Base-by-base conservation (phyloP, 331 rosid species). In the Malus hybrid region DNA sequence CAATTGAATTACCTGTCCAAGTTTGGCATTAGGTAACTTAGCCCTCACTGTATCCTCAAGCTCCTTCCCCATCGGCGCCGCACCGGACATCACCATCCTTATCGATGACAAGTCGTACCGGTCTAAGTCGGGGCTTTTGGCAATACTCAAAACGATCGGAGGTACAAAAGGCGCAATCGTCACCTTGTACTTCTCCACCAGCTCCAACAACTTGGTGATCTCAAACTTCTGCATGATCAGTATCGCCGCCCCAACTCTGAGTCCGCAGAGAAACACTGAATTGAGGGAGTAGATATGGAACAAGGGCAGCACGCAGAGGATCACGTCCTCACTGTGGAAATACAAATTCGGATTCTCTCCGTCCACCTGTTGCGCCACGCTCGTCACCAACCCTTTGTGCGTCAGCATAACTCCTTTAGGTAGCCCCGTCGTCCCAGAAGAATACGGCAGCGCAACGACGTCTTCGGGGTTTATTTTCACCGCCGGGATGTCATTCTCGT, bases 321-420 rank as follows among this genome's bases (percentile, higher is more conserved):
- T 68, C 68, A 93, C 98, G 30, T 93, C 98, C 1, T 85, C 76
- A 0, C 28, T 60, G 4, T 75, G 73, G 11, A 83, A 79, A 62
- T 86, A 79, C 20, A 93, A 68, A 20, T 93, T 93, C 1, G 98
- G 93, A 29, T 93, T 93, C 18, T 89, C 95, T 0, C 98, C 98
- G 3, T 90, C 98, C 0, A 93, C 96, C 36, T 88, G 93, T 34
- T 93, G 98, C 12, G 89, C 96, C 53, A 90, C 87, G 75, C 90
- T 90, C 0, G 95, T 90, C 5, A 90, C 93, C 12, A 89, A 60
- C 1, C 84, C 84, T 60, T 79, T 85, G 83, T 93, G 98, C 1
- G 93, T 88, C 9, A 90, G 30, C 96, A 90, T 87, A 15, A 86
- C 98, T 1, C 96, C 96, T 65, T 93, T 93, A 0, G 98, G 93